A percentile compares a stretch with the other conserved stretches of the same genome.
Evolutionary conservation across 441 rosid genomes (phyloP).

Genomic region (Corymbia citriodora): DNA sequence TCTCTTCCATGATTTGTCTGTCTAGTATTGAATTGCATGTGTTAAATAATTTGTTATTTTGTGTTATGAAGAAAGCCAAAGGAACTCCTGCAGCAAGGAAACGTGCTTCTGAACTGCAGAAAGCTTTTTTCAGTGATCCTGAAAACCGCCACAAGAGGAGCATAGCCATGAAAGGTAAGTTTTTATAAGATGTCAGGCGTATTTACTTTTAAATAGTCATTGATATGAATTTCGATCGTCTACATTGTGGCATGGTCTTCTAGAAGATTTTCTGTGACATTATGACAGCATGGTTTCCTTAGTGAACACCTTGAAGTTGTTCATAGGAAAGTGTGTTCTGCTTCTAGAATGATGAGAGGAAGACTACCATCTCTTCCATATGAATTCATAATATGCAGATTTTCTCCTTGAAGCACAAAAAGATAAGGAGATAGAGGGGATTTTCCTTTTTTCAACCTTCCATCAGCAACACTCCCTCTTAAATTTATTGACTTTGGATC

Average conservation of each 20-base stretch:
- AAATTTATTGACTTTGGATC: not conserved
- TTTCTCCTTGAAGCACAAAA: not conserved
- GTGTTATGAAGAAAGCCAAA: slow-evolving; percentile 62
- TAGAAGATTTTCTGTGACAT: not conserved
- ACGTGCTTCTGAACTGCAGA: slow-evolving; percentile 68
- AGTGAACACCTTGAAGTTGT: not conserved
- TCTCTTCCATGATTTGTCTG: not conserved
- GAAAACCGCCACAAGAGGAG: slow-evolving; percentile 80
- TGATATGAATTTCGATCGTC: not conserved
- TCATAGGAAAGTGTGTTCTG: not conserved
- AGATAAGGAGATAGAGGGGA: not conserved
- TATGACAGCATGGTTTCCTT: not conserved
- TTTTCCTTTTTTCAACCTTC: not conserved
- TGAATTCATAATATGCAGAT: not conserved
- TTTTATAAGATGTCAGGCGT: not conserved
- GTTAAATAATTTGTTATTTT: not conserved
- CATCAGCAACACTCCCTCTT: not conserved
- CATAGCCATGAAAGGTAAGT: slow-evolving; percentile 83
- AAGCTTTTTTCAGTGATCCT: slow-evolving; percentile 72
- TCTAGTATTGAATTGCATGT: not conserved
- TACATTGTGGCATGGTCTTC: not conserved
- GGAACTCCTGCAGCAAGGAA: slow-evolving; percentile 85
- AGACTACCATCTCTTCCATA: not conserved
- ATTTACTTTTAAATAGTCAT: not conserved
- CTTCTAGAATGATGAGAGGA: not conserved